Conservation (phyloP, 495 filamentous ascomycete species). For the Daldinia caldariorum region DNA sequence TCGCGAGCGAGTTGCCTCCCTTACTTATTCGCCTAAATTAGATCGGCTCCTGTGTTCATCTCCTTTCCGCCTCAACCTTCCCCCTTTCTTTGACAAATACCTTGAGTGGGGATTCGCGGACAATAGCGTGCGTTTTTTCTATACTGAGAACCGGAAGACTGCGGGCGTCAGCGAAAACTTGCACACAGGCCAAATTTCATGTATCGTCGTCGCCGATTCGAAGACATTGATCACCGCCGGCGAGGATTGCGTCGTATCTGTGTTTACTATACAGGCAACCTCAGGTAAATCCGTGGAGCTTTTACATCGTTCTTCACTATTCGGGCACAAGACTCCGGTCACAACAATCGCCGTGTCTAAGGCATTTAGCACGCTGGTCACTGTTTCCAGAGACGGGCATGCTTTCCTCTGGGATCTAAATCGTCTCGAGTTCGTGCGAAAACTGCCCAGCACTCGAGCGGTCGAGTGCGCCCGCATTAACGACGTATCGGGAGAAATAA, state of each 20-base stretch:
- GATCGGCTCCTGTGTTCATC: conserved; percentile 88
- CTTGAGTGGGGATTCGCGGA: conserved; percentile 98
- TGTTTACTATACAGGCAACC: conserved; percentile 72
- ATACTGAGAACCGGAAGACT: conserved; percentile 72
- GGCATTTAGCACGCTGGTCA: conserved; percentile 86
- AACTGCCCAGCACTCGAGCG: conserved; percentile 63
- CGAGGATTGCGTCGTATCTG: conserved; percentile 86
- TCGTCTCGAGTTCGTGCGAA: conserved; percentile 82
- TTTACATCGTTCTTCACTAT: conserved; percentile 80
- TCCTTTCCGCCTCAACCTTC: conserved; percentile 83
- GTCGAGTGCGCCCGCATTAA: conserved; percentile 84
- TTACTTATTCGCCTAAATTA: conserved; percentile 80
- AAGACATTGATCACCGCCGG: conserved; percentile 90
- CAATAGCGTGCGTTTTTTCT: conserved; percentile 89
- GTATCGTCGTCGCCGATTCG: conserved; percentile 84
- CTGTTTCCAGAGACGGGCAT: conserved; percentile 80
- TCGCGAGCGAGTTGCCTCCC: conserved; percentile 78
- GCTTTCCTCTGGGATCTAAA: conserved; percentile 95
- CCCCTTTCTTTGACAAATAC: conserved; percentile 86
- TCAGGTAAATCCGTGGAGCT: conserved; percentile 77
- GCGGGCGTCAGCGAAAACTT: conserved; percentile 92
- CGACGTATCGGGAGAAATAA: conserved; percentile 86
- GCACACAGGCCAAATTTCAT: conserved; percentile 86
- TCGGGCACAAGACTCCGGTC: conserved; percentile 86
- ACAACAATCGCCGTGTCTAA: conserved; percentile 83